Conservation (phyloP, 2,329 filamentous ascomycete species). For the Nannizzia gypsea region DNA sequence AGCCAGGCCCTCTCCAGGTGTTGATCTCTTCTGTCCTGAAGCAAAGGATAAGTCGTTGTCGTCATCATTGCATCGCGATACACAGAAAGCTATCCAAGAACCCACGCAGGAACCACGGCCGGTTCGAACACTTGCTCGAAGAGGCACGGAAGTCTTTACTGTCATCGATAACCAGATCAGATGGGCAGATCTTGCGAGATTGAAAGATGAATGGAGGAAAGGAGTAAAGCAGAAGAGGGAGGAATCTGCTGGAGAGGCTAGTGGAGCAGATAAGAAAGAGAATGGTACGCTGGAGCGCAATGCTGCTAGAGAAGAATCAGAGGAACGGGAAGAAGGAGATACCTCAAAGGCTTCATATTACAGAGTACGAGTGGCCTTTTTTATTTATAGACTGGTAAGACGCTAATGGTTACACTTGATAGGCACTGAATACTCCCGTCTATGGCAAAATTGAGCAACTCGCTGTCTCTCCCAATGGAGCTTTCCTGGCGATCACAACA, state of each 20-base stretch:
- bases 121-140: slow-evolving; percentile 57
- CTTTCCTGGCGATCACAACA: slow-evolving; percentile 75
- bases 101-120: slow-evolving; percentile 28
- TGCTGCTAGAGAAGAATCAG: not conserved
- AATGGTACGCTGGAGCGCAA: not conserved
- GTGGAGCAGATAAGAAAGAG: not conserved
- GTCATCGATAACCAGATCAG: slow-evolving; percentile 80
- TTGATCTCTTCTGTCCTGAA: slow-evolving; percentile 57
- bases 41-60: slow-evolving; percentile 30
- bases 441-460: slow-evolving; percentile 77
- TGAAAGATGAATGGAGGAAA: slow-evolving; percentile 54
- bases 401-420: slow-evolving; percentile 8
- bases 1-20: slow-evolving; percentile 61
- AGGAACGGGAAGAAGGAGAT: not conserved
- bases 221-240: slow-evolving; percentile 25
- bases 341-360: slow-evolving; percentile 22
- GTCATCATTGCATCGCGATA: slow-evolving; percentile 10
- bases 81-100: slow-evolving; percentile 20
- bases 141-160: slow-evolving; percentile 79
- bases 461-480: slow-evolving; percentile 66
- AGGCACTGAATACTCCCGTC: slow-evolving; percentile 67
- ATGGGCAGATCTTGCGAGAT: slow-evolving; percentile 71
- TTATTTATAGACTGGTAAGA: not conserved
- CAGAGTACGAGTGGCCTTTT: slow-evolving; percentile 31
- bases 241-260: not conserved